These are phyloP conservation scores for Neopestalotiopsis sp. DNA, from an alignment of 2,329 filamentous ascomycete species.

Conservation along the genomic window DNA sequence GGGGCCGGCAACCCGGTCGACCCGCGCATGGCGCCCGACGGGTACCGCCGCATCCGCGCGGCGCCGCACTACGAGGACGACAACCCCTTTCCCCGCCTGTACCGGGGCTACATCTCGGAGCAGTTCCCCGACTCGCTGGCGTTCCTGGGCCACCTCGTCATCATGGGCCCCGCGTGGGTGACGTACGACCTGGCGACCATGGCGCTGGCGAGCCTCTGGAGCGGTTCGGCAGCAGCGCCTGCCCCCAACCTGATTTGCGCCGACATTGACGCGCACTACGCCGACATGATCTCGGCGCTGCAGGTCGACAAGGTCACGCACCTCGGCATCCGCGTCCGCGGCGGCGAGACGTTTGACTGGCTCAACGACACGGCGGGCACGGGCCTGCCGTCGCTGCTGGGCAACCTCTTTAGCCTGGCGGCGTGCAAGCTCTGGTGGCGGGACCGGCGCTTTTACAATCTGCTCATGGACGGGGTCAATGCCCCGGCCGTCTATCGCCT, in stretches of 20 bases:
- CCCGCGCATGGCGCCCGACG: neutral
- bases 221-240: neutral
- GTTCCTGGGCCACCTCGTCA: slow-evolving; percentile 11
- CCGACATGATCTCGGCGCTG: neutral
- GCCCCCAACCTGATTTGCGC: neutral
- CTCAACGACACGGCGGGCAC: slow-evolving; percentile 8
- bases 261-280: slow-evolving; percentile 10
- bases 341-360: neutral
- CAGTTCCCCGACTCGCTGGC: slow-evolving; percentile 10
- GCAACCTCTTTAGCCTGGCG: neutral
- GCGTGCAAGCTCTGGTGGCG: slow-evolving; percentile 16
- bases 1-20: slow-evolving; percentile 14
- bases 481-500: slow-evolving; percentile 10
- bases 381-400: neutral
- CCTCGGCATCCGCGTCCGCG: slow-evolving; percentile 3
- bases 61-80: slow-evolving; percentile 5
- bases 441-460: slow-evolving; percentile 6
- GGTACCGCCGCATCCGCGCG: neutral
- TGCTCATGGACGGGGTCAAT: slow-evolving; percentile 13
- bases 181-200: slow-evolving; percentile 11
- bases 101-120: slow-evolving; percentile 16
- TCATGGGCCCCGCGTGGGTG: slow-evolving; percentile 6
- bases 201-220: slow-evolving; percentile 13
- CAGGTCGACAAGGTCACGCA: neutral
- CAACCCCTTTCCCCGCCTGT: slow-evolving; percentile 11